Evolutionary conservation across 78 protist genomes (phyloP).

Genomic region (Pigoraptor vietnamica): DNA sequence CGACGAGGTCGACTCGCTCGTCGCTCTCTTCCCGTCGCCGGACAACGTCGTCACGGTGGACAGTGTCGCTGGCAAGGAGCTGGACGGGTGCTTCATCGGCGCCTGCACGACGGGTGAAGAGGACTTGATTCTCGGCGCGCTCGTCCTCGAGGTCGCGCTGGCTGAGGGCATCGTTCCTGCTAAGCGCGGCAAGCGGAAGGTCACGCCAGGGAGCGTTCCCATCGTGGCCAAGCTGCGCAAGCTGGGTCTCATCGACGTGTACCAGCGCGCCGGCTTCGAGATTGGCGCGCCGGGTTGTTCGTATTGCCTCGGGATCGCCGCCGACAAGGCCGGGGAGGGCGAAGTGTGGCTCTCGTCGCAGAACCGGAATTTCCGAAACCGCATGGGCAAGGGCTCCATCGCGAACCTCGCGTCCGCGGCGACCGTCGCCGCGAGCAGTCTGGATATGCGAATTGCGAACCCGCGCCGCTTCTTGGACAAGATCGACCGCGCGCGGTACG

Average conservation of each 20-base stretch:
- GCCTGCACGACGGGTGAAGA: conserved; percentile 3
- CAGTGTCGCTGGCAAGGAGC: background rate
- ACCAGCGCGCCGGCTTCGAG: background rate
- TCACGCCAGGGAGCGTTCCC: background rate
- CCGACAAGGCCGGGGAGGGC: background rate
- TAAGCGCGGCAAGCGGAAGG: background rate
- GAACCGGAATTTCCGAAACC: background rate
- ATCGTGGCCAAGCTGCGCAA: conserved; percentile 3
- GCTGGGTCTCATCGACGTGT: background rate
- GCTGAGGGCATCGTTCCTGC: background rate
- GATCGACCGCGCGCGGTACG: background rate
- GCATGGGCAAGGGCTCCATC: conserved; percentile 6
- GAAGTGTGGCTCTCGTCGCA: background rate
- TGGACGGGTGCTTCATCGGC: background rate
- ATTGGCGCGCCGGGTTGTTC: background rate
- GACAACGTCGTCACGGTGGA: background rate
- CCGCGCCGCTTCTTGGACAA: background rate
- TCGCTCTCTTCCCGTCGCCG: background rate
- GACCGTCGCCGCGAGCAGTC: background rate
- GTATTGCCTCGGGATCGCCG: background rate
- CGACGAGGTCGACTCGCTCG: conserved; percentile 1
- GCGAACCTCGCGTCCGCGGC: background rate
- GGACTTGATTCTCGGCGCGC: background rate
- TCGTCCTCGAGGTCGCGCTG: background rate
- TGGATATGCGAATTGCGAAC: background rate